Conservation (phyloP, 176 grass and related monocot genomes). For the Neostapfia colusana region DNA sequence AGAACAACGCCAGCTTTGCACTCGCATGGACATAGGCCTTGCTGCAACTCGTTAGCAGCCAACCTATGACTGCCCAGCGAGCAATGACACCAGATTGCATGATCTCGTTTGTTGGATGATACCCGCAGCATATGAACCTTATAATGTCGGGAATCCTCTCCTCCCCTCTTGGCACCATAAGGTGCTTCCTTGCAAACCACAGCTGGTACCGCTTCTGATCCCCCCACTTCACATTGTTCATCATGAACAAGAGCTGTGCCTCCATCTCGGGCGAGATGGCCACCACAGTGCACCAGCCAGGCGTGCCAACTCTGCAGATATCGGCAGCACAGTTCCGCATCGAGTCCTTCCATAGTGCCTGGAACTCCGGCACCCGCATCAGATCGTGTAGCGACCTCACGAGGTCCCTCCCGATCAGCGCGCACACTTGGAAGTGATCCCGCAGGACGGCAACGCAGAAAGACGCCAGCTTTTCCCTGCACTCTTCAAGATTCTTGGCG, state of each 20-base stretch:
- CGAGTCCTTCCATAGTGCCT: constrained; percentile 57
- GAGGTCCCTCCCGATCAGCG: constrained; percentile 66
- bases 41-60: constrained; percentile 70
- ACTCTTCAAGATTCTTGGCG: constrained; percentile 44
- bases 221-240: constrained; percentile 80
- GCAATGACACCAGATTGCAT: constrained; percentile 75
- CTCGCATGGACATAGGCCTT: constrained; percentile 67
- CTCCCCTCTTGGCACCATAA: constrained; percentile 68
- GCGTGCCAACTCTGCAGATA: constrained; percentile 39
- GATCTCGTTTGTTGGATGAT: constrained; percentile 66
- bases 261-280: constrained; percentile 73
- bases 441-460: constrained; percentile 59
- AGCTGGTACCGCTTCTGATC: constrained; percentile 73
- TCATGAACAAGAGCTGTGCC: constrained; percentile 76
- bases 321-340: constrained; percentile 14
- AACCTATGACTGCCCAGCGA: constrained; percentile 77
- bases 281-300: constrained; percentile 39
- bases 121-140: constrained; percentile 68
- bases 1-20: constrained; percentile 82
- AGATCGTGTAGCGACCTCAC: constrained; percentile 74
- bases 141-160: constrained; percentile 70
- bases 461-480: constrained; percentile 54
- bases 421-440: constrained; percentile 50
- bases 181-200: constrained; percentile 76
- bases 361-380: constrained; percentile 68